Conservation (phyloP, 352 stramenopile genomes). For the Phytopythium montanum region DNA sequence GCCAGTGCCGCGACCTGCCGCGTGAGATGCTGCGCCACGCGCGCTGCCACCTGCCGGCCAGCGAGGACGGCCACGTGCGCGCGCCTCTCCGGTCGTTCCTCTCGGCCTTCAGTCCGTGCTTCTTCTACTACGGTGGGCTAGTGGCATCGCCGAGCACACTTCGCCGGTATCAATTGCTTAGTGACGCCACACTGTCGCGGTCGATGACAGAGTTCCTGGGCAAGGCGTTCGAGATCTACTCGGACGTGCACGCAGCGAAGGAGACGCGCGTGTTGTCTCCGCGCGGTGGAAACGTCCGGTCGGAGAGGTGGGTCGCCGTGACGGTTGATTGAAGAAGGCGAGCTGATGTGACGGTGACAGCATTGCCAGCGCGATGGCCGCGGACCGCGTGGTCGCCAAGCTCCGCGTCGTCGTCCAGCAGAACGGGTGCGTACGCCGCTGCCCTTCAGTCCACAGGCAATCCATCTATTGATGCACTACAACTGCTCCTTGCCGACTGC, state of each 20-base stretch:
- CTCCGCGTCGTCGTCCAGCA: slow-evolving; percentile 49
- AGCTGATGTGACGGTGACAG: slow-evolving; percentile 15
- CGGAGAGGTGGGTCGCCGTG: slow-evolving; percentile 28
- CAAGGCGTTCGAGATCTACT: slow-evolving; percentile 45
- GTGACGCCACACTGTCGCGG: background rate
- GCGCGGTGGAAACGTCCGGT: slow-evolving; percentile 16
- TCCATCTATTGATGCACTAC: background rate
- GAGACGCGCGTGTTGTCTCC: slow-evolving; percentile 23
- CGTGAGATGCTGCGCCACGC: slow-evolving; percentile 33
- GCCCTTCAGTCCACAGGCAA: background rate
- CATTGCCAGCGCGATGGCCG: slow-evolving; percentile 39
- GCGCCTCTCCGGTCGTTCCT: slow-evolving; percentile 31
- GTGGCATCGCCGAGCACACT: background rate
- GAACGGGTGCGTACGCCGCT: slow-evolving; percentile 31
- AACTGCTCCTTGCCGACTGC: background rate
- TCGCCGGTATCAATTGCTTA: background rate
- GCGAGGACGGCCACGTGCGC: slow-evolving; percentile 21
- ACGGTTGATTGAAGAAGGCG: background rate
- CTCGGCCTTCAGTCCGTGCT: slow-evolving; percentile 32
- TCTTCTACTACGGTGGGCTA: slow-evolving; percentile 45
- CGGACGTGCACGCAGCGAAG: slow-evolving; percentile 26
- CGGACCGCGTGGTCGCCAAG: slow-evolving; percentile 42
- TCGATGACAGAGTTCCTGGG: slow-evolving; percentile 40
- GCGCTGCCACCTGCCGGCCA: slow-evolving; percentile 32
- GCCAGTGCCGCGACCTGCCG: slow-evolving; percentile 52